Percentiles rank a stretch among this genome's conserved stretches.
phyloP scores from a whole-genome alignment of 2,329 filamentous ascomycete species.

The Laburnicola sp. region DNA sequence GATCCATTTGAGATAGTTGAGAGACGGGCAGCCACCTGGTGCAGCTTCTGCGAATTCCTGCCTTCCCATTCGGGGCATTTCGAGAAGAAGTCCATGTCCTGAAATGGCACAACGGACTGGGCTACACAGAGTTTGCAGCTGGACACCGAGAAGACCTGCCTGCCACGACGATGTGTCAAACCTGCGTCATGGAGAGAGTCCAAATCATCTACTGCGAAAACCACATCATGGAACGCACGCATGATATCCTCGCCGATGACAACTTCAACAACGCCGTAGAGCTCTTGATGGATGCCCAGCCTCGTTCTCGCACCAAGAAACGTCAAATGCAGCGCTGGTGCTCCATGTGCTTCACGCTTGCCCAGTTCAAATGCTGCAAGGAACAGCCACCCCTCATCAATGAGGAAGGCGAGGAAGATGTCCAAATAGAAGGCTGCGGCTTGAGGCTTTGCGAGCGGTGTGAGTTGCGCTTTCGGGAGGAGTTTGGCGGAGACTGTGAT shows the following conservation, averaged over 20 bases:
- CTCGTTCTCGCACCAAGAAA: constrained; percentile 9
- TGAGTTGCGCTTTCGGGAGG: constrained; percentile 13
- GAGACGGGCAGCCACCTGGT: constrained; percentile 22
- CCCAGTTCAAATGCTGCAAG: constrained; percentile 19
- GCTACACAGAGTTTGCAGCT: constrained; percentile 44
- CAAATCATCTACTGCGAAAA: constrained; percentile 28
- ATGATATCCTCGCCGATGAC: not conserved
- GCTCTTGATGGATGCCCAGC: constrained; percentile 18
- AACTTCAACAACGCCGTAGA: constrained; percentile 15
- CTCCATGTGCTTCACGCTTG: constrained; percentile 34
- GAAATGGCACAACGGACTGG: constrained; percentile 39
- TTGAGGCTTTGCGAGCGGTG: constrained; percentile 30
- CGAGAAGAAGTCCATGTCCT: constrained; percentile 40
- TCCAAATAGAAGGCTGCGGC: constrained; percentile 28
- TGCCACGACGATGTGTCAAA: constrained; percentile 30
- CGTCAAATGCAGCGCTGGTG: constrained; percentile 34
- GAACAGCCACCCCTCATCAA: constrained; percentile 8
- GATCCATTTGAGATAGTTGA: constrained; percentile 22
- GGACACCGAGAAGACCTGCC: constrained; percentile 36
- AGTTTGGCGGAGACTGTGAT: constrained; percentile 14
- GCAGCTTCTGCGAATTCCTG: constrained; percentile 49
- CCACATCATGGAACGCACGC: constrained; percentile 20
- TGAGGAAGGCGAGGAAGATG: constrained; percentile 9
- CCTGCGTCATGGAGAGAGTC: constrained; percentile 23
- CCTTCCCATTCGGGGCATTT: constrained; percentile 48